Conservation (phyloP, 345 rosid species). For the Syzygium grande region DNA sequence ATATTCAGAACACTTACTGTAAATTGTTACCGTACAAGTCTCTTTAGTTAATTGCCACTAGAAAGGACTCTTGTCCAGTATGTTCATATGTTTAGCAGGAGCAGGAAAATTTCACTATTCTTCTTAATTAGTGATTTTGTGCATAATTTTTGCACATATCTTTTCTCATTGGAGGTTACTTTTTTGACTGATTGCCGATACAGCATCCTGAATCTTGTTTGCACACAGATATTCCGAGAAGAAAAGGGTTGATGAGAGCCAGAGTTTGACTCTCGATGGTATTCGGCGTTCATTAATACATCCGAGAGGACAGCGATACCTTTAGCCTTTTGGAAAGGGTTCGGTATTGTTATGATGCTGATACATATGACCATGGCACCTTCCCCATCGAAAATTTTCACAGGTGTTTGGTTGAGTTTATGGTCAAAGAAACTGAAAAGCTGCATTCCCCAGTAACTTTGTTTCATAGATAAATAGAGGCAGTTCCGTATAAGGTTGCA, state of each 20-base stretch:
- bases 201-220: neutral
- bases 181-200: neutral
- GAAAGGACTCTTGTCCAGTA: neutral
- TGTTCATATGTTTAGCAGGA: neutral
- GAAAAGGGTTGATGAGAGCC: slow-evolving; percentile 43
- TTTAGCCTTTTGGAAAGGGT: slow-evolving; percentile 57
- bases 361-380: slow-evolving; percentile 44
- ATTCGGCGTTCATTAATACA: slow-evolving; percentile 46
- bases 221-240: neutral
- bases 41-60: neutral
- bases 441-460: slow-evolving; percentile 46
- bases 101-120: neutral
- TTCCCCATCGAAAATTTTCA: slow-evolving; percentile 51
- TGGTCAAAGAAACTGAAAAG: slow-evolving; percentile 59
- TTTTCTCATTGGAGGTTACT: neutral
- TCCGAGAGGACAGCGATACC: slow-evolving; percentile 71
- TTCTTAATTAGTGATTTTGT: neutral
- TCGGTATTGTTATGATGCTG: slow-evolving; percentile 50
- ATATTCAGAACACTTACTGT: neutral
- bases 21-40: neutral
- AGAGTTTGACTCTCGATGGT: slow-evolving; percentile 48
- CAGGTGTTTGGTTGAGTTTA: slow-evolving; percentile 55
- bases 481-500: neutral
- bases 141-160: neutral
- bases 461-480: neutral